Base-by-base conservation (phyloP, 2,329 filamentous ascomycete genomes). In the Thielaviopsis ethacetica region DNA sequence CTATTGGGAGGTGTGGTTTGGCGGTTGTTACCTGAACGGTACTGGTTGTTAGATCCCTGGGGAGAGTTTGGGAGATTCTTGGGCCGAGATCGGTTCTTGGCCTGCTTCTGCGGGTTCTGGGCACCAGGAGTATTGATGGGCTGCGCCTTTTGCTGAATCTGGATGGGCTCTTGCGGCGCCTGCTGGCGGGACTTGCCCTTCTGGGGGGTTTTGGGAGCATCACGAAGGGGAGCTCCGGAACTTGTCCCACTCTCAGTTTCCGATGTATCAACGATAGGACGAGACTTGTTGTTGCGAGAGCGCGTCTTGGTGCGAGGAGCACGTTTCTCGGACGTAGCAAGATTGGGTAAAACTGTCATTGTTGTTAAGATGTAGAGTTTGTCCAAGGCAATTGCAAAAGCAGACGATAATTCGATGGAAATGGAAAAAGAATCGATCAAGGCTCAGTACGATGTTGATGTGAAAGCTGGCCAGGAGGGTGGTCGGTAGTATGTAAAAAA, bases 211-310 rank as follows among this genome's bases (percentile, higher is more conserved):
- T 73, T 65, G 62, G 72, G 66, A 64, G 69, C 63, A 66, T 61
- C 60, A 19, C 26, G 41, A 24, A 59, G 21, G 17, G 53, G 22
- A 13, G 24, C 47, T 7, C 57, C 60, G 34, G 22, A 38, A 30
- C 58, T 50, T 17, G 62, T 64, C 51, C 63, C 64, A 41, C 64
- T 68, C 64, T 82, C 80, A 64, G 77, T 81, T 67, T 82, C 80
- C 3, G 80, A 82, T 49, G 44, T 49, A n/a, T 49, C 19, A 10
- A 19, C 19, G 24, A 76, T 81, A 61, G 69, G 70, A 17, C 73
- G 69, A 64, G 63, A 65, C 67, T 63, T 73, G 67, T 63, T 72
- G 68, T 66, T 70, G 64, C 66, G 72, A 67, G 75, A 70, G 64
- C 73, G 66, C 70, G 67, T 57, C 69, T 67, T 47, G 5, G 44